Percentiles rank a stretch among this genome's conserved stretches.
phyloP scores from a whole-genome alignment of 352 stramenopile species.

The Globisporangium cystogenes region DNA sequence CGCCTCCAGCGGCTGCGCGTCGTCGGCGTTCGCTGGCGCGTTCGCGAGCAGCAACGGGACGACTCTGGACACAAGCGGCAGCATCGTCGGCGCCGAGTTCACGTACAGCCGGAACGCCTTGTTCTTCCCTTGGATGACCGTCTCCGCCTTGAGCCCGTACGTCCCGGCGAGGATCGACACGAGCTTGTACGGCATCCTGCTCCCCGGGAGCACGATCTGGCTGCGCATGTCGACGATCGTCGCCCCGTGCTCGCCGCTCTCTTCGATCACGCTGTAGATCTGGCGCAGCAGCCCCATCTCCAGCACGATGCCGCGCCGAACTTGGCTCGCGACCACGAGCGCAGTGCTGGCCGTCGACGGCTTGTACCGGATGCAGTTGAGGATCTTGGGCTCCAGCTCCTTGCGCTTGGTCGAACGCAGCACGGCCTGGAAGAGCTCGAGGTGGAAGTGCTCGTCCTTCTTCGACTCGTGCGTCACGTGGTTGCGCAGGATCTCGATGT shows the following conservation, averaged over 20 bases:
- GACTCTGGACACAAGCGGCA: background rate
- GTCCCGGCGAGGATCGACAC: constrained; percentile 57
- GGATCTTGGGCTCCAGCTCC: constrained; percentile 60
- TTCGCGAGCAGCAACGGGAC: constrained; percentile 6
- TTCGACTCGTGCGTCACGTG: constrained; percentile 72
- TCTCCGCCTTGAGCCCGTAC: constrained; percentile 68
- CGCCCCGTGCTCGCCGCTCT: constrained; percentile 46
- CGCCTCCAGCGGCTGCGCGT: background rate
- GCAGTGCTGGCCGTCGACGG: constrained; percentile 6
- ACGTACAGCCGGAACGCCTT: constrained; percentile 73
- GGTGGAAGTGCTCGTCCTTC: constrained; percentile 40
- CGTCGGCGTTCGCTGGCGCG: constrained; percentile 1
- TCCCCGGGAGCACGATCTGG: constrained; percentile 60
- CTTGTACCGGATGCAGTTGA: constrained; percentile 79
- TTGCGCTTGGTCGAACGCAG: constrained; percentile 48
- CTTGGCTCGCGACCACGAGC: background rate
- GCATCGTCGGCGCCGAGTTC: constrained; percentile 4
- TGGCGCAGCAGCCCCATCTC: constrained; percentile 63
- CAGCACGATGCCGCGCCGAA: constrained; percentile 39
- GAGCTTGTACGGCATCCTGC: constrained; percentile 76
- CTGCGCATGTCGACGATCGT: constrained; percentile 78
- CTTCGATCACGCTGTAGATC: constrained; percentile 71
- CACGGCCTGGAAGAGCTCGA: constrained; percentile 76
- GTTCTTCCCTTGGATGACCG: constrained; percentile 78
- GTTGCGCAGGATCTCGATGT: constrained; percentile 55